These are phyloP conservation scores for Emmonsia crescens DNA, from an alignment of 2,329 filamentous ascomycete species.

Conservation along the genomic window DNA sequence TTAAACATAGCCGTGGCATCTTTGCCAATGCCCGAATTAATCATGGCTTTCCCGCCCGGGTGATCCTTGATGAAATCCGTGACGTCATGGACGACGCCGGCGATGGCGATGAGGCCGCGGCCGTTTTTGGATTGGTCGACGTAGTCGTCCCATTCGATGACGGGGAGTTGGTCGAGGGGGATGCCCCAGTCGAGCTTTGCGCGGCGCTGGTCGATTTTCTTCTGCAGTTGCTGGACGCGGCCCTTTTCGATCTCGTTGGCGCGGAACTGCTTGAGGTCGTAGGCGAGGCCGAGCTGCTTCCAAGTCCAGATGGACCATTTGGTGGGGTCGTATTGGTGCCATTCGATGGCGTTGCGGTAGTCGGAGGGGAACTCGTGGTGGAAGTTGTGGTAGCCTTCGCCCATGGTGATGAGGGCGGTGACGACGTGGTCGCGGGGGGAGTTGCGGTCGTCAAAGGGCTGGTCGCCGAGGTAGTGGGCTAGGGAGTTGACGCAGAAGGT, in stretches of 20 bases:
- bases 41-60: conserved; percentile 82
- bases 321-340: conserved; percentile 85
- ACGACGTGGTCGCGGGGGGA: conserved; percentile 79
- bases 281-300: conserved; percentile 76
- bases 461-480: conserved; percentile 83
- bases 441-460: conserved; percentile 89
- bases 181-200: conserved; percentile 74
- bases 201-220: conserved; percentile 86
- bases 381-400: conserved; percentile 91
- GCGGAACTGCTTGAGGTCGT: conserved; percentile 83
- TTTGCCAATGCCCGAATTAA: conserved; percentile 71
- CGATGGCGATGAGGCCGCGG: conserved; percentile 64
- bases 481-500: conserved; percentile 90
- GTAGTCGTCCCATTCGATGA: conserved; percentile 79
- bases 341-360: conserved; percentile 84
- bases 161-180: conserved; percentile 73
- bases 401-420: conserved; percentile 73
- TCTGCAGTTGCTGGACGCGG: conserved; percentile 76
- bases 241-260: conserved; percentile 89
- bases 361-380: conserved; percentile 91
- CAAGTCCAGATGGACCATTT: conserved; percentile 80
- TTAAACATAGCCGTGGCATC: conserved; percentile 88
- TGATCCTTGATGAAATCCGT: conserved; percentile 78
- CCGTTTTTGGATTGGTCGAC: conserved; percentile 65
- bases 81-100: conserved; percentile 78